Base-by-base conservation (phyloP, 495 filamentous ascomycete species). In the Aspergillus ellipticus region DNA sequence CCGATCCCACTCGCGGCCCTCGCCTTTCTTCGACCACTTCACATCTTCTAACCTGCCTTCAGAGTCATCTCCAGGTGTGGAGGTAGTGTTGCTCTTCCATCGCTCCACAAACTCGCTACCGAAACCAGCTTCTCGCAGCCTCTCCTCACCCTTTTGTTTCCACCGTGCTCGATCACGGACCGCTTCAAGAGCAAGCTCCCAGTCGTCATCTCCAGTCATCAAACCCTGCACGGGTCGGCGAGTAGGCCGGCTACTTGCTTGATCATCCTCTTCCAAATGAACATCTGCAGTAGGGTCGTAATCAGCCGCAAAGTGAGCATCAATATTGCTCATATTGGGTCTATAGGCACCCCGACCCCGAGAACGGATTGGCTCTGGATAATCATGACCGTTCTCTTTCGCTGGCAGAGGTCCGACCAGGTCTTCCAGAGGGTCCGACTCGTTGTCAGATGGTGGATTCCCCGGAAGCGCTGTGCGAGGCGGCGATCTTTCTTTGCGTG, bases 1-100 rank as follows among this genome's bases (percentile, higher is more conserved):
- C 7, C 85, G 78, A 79, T 97, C 92, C 92, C 92, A 97, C 65
- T 96, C 93, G 33, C 90, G 81, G n/a, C 82, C 78, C 57, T 90
- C 88, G 0, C 90, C 92, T 43, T 80, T 83, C 66, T 85, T 88
- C 42, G 79, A 78, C 93, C 94, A 98, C 58, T 70, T 79, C 11
- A 96, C 87, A 64, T 90, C 83, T 28, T 87, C 86, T 51, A 74
- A 68, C 15, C 57, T 68, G 56, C 83, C 79, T 59, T 85, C 79
- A 55, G 76, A 77, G 55, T 80, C 80, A 1, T 78, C 63, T n/a
- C 52, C n/a, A 1, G 55, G 51, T 1, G 66, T 39, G 24, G 66
- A 66, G 19, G 65, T 60, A 15, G 67, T 78, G 22, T 85, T 82
- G 45, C 81, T 86, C 74, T 92, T 89, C 90, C 88, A 95, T 58